phyloP scores from a whole-genome alignment of 2,329 filamentous ascomycete genomes.

The Pseudogymnoascus sp. region DNA sequence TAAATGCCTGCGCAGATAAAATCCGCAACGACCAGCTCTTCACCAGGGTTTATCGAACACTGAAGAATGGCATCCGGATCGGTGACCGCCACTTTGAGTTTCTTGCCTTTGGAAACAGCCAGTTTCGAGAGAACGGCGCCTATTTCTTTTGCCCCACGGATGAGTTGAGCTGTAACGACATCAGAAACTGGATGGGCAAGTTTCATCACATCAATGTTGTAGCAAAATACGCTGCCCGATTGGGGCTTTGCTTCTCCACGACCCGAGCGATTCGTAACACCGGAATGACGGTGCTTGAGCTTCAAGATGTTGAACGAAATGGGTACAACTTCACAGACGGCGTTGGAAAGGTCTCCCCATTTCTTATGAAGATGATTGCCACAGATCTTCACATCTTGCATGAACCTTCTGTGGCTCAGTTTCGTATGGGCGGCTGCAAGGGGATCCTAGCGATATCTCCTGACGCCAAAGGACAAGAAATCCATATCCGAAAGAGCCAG shows the following conservation, averaged over 20 bases:
- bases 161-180: conserved; percentile 60
- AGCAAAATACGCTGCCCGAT: conserved; percentile 81
- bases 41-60: conserved; percentile 59
- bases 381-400: conserved; percentile 56
- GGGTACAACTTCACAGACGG: conserved; percentile 79
- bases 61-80: conserved; percentile 72
- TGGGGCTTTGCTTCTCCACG: conserved; percentile 94
- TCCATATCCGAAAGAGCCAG: conserved; percentile 77
- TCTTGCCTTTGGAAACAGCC: conserved; percentile 89
- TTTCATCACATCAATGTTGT: conserved; percentile 73
- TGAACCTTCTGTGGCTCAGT: conserved; percentile 77
- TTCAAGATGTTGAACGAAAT: conserved; percentile 63
- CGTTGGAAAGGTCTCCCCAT: conserved; percentile 80
- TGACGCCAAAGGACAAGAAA: conserved; percentile 54
- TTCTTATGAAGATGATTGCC: conserved; percentile 65
- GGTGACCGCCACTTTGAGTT: conserved; percentile 80
- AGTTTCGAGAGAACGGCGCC: conserved; percentile 82
- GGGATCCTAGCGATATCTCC: conserved; percentile 75
- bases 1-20: conserved; percentile 37
- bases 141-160: conserved; percentile 80
- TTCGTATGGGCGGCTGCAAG: conserved; percentile 87
- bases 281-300: conserved; percentile 44
- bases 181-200: conserved; percentile 78
- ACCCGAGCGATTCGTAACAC: conserved; percentile 65
- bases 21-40: conserved; percentile 60